A percentile compares a stretch with the other conserved stretches of the same genome.
Conservation (phyloP, 345 rosid species). For the Rhodamnia rubescens region DNA sequence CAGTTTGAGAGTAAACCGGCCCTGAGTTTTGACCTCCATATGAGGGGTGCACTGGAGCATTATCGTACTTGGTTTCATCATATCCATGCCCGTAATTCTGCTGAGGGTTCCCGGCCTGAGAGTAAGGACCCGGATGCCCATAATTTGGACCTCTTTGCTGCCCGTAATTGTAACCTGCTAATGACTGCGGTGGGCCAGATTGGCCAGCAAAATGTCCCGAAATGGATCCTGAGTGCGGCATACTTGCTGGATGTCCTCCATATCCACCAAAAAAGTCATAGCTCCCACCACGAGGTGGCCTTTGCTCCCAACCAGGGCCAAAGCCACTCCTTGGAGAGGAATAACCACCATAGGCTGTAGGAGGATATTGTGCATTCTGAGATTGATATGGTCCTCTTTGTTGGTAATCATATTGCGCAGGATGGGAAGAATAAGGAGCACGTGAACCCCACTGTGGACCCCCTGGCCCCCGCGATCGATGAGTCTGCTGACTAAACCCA, state of each 20-base stretch:
- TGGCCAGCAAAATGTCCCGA: slow-evolving; percentile 23
- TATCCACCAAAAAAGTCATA: slow-evolving; percentile 77
- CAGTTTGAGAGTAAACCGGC: slow-evolving; percentile 45
- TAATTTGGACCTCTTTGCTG: slow-evolving; percentile 59
- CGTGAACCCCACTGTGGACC: slow-evolving; percentile 76
- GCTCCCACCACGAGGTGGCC: slow-evolving; percentile 47
- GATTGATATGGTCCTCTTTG: slow-evolving; percentile 72
- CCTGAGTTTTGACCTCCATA: slow-evolving; percentile 41
- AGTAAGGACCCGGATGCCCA: slow-evolving; percentile 51
- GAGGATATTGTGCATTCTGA: slow-evolving; percentile 52
- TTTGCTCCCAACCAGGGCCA: slow-evolving; percentile 72
- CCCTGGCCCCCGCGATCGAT: slow-evolving; percentile 53
- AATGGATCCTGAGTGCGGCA: slow-evolving; percentile 24
- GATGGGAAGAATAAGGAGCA: slow-evolving; percentile 45
- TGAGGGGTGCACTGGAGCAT: slow-evolving; percentile 36
- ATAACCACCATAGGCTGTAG: slow-evolving; percentile 47
- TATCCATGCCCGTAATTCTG: slow-evolving; percentile 62
- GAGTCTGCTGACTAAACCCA: slow-evolving; percentile 46
- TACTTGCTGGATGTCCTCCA: slow-evolving; percentile 36
- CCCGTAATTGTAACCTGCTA: slow-evolving; percentile 57
- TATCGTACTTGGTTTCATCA: slow-evolving; percentile 49
- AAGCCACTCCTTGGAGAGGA: slow-evolving; percentile 58
- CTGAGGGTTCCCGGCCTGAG: slow-evolving; percentile 44
- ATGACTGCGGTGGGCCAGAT: slow-evolving; percentile 34
- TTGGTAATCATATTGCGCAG: slow-evolving; percentile 54